Evolutionary conservation across 129 eudicot genomes (phyloP), one percentile per base, ranked within the genome.

Genomic region (Glebionis coronaria): DNA sequence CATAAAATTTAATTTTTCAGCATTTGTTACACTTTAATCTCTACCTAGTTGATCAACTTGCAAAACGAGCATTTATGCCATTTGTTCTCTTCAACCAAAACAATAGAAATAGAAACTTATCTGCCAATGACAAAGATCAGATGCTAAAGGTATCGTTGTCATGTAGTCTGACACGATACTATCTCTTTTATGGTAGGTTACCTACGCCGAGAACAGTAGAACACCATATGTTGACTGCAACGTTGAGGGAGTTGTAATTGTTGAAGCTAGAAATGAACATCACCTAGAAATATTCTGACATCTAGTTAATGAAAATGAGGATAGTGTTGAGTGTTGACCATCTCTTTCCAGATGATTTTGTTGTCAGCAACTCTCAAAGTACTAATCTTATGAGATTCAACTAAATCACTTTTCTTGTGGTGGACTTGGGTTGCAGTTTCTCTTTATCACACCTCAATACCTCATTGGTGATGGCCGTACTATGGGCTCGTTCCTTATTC

Each of bases 181-280:
- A 31, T 31, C 40, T 9, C 6, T 5, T 31, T 31, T 31, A 8
- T 31, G 40, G 40, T 4, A 31, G 40, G 40, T 31, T 31, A 31
- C 40, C 40, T 4, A 31, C 40, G 6, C 40, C 40, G 1, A 31
- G 1, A 5, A 31, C 40, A 31, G 8, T 9, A 31, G 1, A 5
- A 31, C 40, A 31, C 40, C 40, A 0, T 31, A 31, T 5, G 40
- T 31, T 31, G 5, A 31, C 40, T 31, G 40, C 40, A 31, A 31
- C 40, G 40, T 4, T 4, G 95, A 21, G 27, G 61, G 61, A 18
- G 61, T 56, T 56, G 15, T 56, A 56, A 21, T 56, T 23, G 15
- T 56, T 9, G 61, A 56, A 12, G 61, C 61, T 11, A 56, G 14
- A 56, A 56, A 4, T 29, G 13, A 56, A 9, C 6, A 7, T 7